Percentiles rank a stretch among this genome's conserved stretches.
Evolutionary conservation across 2,329 filamentous ascomycete species (phyloP).

Genomic region (Monascus ruber): DNA sequence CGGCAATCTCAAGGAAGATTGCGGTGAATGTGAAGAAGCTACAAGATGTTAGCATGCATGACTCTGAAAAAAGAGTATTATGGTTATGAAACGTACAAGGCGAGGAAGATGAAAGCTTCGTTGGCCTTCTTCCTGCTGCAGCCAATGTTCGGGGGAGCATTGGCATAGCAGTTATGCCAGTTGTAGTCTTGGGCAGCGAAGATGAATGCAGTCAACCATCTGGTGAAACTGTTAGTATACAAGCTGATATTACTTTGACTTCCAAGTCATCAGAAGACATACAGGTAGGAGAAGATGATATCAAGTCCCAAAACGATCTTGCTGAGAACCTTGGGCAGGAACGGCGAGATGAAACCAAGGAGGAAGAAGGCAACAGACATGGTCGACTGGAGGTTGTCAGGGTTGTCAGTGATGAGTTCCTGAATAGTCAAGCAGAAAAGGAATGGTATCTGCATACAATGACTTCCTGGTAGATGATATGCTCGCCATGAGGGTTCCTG

Average conservation of each 20-base stretch:
- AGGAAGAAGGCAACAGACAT: slow-evolving; percentile 32
- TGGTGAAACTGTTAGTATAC: slow-evolving; percentile 5
- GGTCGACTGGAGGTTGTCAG: slow-evolving; percentile 15
- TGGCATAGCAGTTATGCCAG: slow-evolving; percentile 16
- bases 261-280: slow-evolving; percentile 4
- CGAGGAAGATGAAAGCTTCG: slow-evolving; percentile 35
- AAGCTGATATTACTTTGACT: not conserved
- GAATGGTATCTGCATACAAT: slow-evolving; percentile 21
- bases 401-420: too few relatives aligned
- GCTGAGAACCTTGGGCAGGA: slow-evolving; percentile 24
- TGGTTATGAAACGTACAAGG: slow-evolving; percentile 27
- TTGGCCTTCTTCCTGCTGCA: slow-evolving; percentile 31
- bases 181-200: slow-evolving; percentile 37
- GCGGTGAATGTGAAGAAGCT: slow-evolving; percentile 33
- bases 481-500: slow-evolving; percentile 17
- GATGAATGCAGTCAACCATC: slow-evolving; percentile 39
- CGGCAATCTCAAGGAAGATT: slow-evolving; percentile 25
- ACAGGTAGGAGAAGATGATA: slow-evolving; percentile 37
- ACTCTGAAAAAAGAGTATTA: not conserved
- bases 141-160: slow-evolving; percentile 19
- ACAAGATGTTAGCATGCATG: not conserved
- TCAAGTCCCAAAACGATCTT: slow-evolving; percentile 30
- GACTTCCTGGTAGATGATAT: slow-evolving; percentile 28
- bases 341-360: slow-evolving; percentile 31
- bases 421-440: not conserved